phyloP scores from a whole-genome alignment of 2,329 filamentous ascomycete species.

The Penicillium verrucosum region DNA sequence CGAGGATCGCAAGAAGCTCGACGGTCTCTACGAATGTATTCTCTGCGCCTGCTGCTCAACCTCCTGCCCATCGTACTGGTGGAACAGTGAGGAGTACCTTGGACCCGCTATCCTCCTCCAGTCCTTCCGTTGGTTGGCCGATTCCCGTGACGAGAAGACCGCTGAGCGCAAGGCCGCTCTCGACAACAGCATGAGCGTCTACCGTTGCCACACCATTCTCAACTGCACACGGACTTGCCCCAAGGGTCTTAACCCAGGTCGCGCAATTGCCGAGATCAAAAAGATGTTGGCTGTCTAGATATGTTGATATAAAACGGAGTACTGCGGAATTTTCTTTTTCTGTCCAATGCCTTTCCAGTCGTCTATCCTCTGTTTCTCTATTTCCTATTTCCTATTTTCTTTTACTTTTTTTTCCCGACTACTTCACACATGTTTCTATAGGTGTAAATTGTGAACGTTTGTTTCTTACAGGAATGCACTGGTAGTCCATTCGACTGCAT shows the following conservation, averaged over 20 bases:
- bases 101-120: conserved; percentile 94
- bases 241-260: conserved; percentile 94
- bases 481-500: conserved; percentile 19
- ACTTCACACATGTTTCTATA: conserved; percentile 26
- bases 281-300: conserved; percentile 72
- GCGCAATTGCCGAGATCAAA: conserved; percentile 97
- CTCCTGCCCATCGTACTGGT: conserved; percentile 99
- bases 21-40: conserved; percentile 98
- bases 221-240: conserved; percentile 98
- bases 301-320: conserved; percentile 28
- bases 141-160: conserved; percentile 88
- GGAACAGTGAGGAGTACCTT: conserved; percentile 98
- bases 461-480: conserved; percentile 27
- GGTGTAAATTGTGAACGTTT: conserved; percentile 29
- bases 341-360: conserved; percentile 24
- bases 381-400: conserved; percentile 9
- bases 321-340: conserved; percentile 21
- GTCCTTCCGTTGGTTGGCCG: conserved; percentile 95
- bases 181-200: conserved; percentile 98
- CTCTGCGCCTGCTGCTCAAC: conserved; percentile 99
- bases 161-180: conserved; percentile 83
- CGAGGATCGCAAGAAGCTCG: conserved; percentile 91
- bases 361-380: conserved; percentile 17
- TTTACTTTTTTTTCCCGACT: conserved; percentile 14
- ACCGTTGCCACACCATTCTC: conserved; percentile 98